A percentile compares a stretch with the other conserved stretches of the same genome.
phyloP scores from a whole-genome alignment of 2,329 filamentous ascomycete genomes.

The Tolypocladium album region DNA sequence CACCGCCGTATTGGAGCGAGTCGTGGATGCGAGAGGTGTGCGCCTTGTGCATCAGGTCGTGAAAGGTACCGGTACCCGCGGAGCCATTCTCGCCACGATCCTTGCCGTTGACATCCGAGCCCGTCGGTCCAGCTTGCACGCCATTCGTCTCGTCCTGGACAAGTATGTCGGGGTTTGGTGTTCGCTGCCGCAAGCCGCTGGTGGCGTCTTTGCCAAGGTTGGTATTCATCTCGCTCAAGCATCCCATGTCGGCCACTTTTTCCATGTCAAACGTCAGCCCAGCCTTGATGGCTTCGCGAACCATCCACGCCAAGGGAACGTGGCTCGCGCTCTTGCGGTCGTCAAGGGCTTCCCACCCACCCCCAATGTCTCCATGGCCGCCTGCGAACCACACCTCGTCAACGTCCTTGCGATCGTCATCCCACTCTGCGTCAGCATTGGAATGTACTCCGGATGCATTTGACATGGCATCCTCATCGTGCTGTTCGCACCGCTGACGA shows the following conservation, averaged over 20 bases:
- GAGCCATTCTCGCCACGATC: constrained; percentile 11
- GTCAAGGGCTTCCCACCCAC: constrained; percentile 55
- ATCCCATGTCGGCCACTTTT: constrained; percentile 58
- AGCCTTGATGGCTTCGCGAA: constrained; percentile 46
- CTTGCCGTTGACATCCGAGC: constrained; percentile 11
- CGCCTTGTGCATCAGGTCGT: constrained; percentile 46
- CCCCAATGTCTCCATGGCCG: constrained; percentile 68
- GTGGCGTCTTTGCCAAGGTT: constrained; percentile 2
- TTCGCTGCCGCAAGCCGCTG: not conserved
- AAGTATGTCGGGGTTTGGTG: constrained; percentile 13
- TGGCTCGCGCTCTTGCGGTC: constrained; percentile 55
- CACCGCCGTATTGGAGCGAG: constrained; percentile 54
- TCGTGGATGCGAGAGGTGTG: constrained; percentile 54
- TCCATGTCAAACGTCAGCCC: constrained; percentile 60
- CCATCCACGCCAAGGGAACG: constrained; percentile 60
- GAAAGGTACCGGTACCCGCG: constrained; percentile 30
- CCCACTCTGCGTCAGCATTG: constrained; percentile 26
- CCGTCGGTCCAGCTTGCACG: constrained; percentile 8
- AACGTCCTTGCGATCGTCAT: constrained; percentile 55
- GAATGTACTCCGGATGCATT: constrained; percentile 17
- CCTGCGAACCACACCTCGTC: constrained; percentile 75
- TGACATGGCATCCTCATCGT: constrained; percentile 16
- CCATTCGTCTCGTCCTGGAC: constrained; percentile 7
- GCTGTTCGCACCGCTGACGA: constrained; percentile 14
- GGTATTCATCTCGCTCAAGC: constrained; percentile 17